Evolutionary conservation across 163 green algal genomes (phyloP).

Genomic region (Chloromonas sp.): DNA sequence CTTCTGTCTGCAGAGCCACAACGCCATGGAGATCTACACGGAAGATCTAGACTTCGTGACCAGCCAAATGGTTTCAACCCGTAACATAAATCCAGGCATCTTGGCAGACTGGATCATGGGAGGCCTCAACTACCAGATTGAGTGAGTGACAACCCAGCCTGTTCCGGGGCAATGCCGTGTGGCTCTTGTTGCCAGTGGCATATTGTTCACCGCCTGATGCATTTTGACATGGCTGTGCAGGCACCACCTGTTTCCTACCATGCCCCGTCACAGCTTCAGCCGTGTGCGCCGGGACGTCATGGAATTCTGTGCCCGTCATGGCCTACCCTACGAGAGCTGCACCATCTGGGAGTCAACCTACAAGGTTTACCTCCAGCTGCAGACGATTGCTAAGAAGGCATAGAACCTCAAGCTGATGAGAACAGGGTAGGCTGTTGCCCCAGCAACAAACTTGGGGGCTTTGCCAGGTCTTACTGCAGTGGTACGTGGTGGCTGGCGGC

Average conservation of each 20-base stretch:
- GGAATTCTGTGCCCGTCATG: constrained; percentile 57
- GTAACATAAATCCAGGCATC: constrained; percentile 37
- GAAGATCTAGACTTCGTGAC: constrained; percentile 61
- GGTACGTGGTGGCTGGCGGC: too few relatives aligned
- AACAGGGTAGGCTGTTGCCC: too few relatives aligned
- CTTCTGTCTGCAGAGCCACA: constrained; percentile 60
- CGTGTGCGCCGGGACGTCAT: constrained; percentile 30
- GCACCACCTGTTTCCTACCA: constrained; percentile 73
- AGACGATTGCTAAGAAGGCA: background rate
- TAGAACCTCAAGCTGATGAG: background rate
- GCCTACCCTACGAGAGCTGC: constrained; percentile 56
- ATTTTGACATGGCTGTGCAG: background rate
- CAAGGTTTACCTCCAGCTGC: constrained; percentile 6
- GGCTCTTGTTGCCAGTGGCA: too few relatives aligned
- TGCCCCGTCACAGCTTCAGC: constrained; percentile 62
- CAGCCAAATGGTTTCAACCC: constrained; percentile 52
- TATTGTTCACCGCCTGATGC: background rate
- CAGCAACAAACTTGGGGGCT: too few relatives aligned
- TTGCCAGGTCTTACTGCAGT: too few relatives aligned
- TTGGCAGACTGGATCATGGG: constrained; percentile 72
- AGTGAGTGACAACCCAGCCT: constrained; percentile 15
- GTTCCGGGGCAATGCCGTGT: too few relatives aligned
- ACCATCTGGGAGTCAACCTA: constrained; percentile 7
- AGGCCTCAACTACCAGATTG: constrained; percentile 72
- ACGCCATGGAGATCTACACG: constrained; percentile 73